Evolutionary conservation across 2,329 filamentous ascomycete species (phyloP).

Genomic region (Zasmidium angulare): DNA sequence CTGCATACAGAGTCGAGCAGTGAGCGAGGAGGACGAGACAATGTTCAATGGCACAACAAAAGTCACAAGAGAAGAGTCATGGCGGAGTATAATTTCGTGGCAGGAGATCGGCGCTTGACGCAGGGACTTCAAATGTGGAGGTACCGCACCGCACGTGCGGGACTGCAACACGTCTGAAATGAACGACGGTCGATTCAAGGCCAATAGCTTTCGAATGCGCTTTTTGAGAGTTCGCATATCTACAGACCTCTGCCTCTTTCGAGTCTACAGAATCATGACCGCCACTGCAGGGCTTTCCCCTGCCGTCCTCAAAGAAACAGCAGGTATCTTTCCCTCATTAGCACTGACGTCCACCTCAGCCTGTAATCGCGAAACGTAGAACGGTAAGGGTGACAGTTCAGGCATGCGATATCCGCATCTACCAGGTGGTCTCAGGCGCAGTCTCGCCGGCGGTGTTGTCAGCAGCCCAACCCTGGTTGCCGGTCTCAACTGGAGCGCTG

Average conservation of each 20-base stretch:
- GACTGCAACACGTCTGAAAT: background rate
- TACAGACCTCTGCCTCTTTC: conserved; percentile 33
- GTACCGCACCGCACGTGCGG: background rate
- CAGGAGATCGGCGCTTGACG: background rate
- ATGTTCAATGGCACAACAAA: conserved; percentile 15
- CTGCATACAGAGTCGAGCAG: conserved; percentile 24
- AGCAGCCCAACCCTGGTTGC: conserved; percentile 54
- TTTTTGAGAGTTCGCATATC: conserved; percentile 20
- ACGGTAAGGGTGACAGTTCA: conserved; percentile 14
- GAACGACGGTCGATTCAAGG: background rate
- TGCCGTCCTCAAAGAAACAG: conserved; percentile 54
- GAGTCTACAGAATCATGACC: conserved; percentile 28
- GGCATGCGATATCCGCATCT: conserved; percentile 32
- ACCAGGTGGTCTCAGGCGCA: conserved; percentile 46
- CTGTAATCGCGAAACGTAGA: conserved; percentile 24
- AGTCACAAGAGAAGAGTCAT: conserved; percentile 12
- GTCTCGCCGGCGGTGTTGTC: conserved; percentile 33
- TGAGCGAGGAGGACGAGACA: background rate
- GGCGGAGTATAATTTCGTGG: conserved; percentile 2
- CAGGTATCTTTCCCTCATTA: conserved; percentile 99
- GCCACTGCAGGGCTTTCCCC: conserved; percentile 92
- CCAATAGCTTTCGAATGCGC: background rate
- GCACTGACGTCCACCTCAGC: conserved; percentile 59
- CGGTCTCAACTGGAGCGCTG: conserved; percentile 46
- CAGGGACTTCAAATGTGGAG: background rate